phyloP scores from a whole-genome alignment of 768 basidiomycete species.

The Mycena galericulata region DNA sequence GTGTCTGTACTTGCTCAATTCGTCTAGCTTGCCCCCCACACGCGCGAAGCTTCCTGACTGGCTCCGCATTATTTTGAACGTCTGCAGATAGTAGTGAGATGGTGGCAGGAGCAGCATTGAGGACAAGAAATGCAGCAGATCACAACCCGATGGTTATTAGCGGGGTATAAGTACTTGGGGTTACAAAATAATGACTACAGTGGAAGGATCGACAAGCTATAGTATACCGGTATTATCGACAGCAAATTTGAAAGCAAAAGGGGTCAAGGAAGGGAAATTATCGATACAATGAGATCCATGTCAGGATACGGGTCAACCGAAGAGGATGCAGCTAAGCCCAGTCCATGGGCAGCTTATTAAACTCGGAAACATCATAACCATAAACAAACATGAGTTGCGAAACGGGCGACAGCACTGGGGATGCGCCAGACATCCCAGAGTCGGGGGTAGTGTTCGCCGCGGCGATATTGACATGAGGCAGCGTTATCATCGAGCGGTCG shows the following conservation, averaged over 20 bases:
- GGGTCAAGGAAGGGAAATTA: not conserved
- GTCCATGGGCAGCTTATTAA: slow-evolving; percentile 13
- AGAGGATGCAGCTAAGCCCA: not conserved
- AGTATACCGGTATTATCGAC: slow-evolving; percentile 23
- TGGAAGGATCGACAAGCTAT: slow-evolving; percentile 35
- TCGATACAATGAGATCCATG: slow-evolving; percentile 31
- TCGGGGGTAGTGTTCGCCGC: slow-evolving; percentile 17
- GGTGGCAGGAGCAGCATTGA: too few species aligned
- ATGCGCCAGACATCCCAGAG: slow-evolving; percentile 3
- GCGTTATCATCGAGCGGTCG: not conserved
- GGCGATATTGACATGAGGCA: slow-evolving; percentile 13
- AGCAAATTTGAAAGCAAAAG: slow-evolving; percentile 12
- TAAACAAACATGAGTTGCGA: slow-evolving; percentile 13
- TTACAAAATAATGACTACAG: slow-evolving; percentile 33
- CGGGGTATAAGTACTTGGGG: slow-evolving; percentile 21
- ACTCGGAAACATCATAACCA: slow-evolving; percentile 1
- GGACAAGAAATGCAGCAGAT: not conserved
- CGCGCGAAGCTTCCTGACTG: too few species aligned
- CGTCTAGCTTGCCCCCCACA: too few species aligned
- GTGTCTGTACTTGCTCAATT: too few species aligned
- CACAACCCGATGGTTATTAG: slow-evolving; percentile 2
- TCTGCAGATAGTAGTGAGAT: too few species aligned
- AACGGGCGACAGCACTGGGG: slow-evolving; percentile 19
- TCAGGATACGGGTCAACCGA: slow-evolving; percentile 23
- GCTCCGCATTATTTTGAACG: too few species aligned